Percentiles rank a stretch among this genome's conserved stretches.
phyloP scores from a whole-genome alignment of 805 yeast genomes.

The Ogataea nitratoaversa region DNA sequence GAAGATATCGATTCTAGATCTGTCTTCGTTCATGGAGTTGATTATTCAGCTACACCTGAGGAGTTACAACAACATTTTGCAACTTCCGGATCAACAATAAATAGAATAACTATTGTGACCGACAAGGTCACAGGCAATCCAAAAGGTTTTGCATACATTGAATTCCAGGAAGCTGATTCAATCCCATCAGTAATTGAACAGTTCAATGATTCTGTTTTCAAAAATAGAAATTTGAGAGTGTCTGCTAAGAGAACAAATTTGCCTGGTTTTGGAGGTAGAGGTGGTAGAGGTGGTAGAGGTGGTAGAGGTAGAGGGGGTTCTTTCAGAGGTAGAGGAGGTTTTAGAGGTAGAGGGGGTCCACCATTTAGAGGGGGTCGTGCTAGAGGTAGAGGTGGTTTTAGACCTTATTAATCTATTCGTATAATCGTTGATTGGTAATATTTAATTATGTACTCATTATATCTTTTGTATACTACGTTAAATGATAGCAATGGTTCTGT shows the following conservation, averaged over 20 bases:
- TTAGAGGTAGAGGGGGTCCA: conserved; percentile 23
- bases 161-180: conserved; percentile 64
- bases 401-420: conserved; percentile 23
- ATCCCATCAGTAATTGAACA: conserved; percentile 59
- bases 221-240: conserved; percentile 71
- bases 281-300: conserved; percentile 43
- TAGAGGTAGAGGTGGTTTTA: conserved; percentile 31
- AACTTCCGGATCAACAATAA: conserved; percentile 60
- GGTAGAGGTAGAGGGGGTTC: conserved; percentile 24
- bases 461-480: background rate
- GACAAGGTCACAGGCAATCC: conserved; percentile 78
- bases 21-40: conserved; percentile 81
- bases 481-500: background rate
- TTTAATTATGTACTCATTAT: background rate
- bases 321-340: conserved; percentile 15
- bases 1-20: conserved; percentile 74
- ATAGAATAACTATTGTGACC: conserved; percentile 72
- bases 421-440: background rate
- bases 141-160: conserved; percentile 84
- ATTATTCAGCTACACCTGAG: conserved; percentile 71
- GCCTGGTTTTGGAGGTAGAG: conserved; percentile 58
- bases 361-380: conserved; percentile 19
- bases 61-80: conserved; percentile 75
- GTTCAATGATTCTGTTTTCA: conserved; percentile 60
- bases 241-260: conserved; percentile 75